phyloP scores from a whole-genome alignment of 1,284 basidiomycete genomes.

The Ganoderma multipileum region DNA sequence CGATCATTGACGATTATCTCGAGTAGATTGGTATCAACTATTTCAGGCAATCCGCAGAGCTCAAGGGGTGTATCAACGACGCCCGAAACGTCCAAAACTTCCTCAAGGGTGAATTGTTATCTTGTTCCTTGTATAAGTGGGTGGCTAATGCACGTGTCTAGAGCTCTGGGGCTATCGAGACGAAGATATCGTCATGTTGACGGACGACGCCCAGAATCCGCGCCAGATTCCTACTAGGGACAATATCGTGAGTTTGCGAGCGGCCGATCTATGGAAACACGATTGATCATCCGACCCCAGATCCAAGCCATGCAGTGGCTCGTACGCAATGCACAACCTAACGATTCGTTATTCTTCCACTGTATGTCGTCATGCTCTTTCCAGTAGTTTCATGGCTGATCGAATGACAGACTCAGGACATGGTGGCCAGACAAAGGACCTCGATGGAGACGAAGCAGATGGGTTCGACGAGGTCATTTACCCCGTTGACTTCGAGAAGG shows the following conservation, averaged over 20 bases:
- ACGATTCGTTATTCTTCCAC: conserved; percentile 93
- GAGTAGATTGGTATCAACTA: conserved; percentile 88
- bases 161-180: conserved; percentile 73
- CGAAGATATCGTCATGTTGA: conserved; percentile 89
- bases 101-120: conserved; percentile 60
- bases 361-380: conserved; percentile 54
- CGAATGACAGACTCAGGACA: conserved; percentile 72
- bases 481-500: conserved; percentile 77
- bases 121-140: not conserved
- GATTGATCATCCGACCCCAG: conserved; percentile 42
- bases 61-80: conserved; percentile 91
- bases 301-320: conserved; percentile 89
- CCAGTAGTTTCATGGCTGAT: not conserved
- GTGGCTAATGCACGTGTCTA: conserved; percentile 33
- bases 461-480: conserved; percentile 85
- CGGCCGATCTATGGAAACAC: not conserved
- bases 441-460: conserved; percentile 72
- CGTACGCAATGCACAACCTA: conserved; percentile 77
- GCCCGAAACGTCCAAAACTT: conserved; percentile 80
- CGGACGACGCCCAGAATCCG: conserved; percentile 74
- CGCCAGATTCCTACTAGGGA: conserved; percentile 74
- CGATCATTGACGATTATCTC: not conserved
- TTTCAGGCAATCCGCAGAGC: conserved; percentile 62
- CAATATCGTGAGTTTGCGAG: conserved; percentile 72
- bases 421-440: conserved; percentile 82